A percentile compares a stretch with the other conserved stretches of the same genome.
phyloP scores from a whole-genome alignment of 2,329 filamentous ascomycete species.

The Albifimbria verrucaria region DNA sequence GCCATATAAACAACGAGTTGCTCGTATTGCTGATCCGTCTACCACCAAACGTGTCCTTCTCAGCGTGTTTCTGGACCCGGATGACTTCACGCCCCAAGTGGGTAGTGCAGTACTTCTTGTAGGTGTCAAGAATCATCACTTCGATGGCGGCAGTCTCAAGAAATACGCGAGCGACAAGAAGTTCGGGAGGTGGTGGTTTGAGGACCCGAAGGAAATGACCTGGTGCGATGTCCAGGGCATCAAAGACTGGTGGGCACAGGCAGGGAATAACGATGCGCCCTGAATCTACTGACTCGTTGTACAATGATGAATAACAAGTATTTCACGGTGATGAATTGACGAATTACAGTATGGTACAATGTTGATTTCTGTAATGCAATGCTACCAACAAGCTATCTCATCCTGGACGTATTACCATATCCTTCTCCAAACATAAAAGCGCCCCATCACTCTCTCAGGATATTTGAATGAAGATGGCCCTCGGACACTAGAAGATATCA shows the following conservation, averaged over 20 bases:
- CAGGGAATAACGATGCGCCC: constrained; percentile 7
- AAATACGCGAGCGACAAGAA: constrained; percentile 39
- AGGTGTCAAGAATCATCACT: constrained; percentile 56
- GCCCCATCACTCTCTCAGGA: too few relatives aligned
- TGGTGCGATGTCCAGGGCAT: constrained; percentile 50
- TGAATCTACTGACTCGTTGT: neutral
- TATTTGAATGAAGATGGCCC: too few relatives aligned
- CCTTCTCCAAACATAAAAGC: too few relatives aligned
- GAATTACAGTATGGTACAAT: too few relatives aligned
- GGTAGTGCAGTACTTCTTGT: constrained; percentile 50
- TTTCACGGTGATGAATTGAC: neutral
- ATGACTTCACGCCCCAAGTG: constrained; percentile 41
- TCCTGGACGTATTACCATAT: too few relatives aligned
- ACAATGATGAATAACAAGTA: neutral
- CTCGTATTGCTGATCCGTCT: constrained; percentile 48
- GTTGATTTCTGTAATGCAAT: too few relatives aligned
- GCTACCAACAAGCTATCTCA: too few relatives aligned
- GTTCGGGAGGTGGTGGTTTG: constrained; percentile 46
- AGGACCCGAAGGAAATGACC: constrained; percentile 39
- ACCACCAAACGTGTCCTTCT: constrained; percentile 50
- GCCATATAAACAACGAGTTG: constrained; percentile 49
- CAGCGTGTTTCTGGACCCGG: constrained; percentile 52
- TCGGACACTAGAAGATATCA: too few relatives aligned
- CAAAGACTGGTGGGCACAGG: constrained; percentile 41
- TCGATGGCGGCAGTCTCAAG: constrained; percentile 44